A percentile compares a stretch with the other conserved stretches of the same genome.
Conservation (phyloP, 192 early-diverging fungal species). For the Gryganskiella cystojenkinii region DNA sequence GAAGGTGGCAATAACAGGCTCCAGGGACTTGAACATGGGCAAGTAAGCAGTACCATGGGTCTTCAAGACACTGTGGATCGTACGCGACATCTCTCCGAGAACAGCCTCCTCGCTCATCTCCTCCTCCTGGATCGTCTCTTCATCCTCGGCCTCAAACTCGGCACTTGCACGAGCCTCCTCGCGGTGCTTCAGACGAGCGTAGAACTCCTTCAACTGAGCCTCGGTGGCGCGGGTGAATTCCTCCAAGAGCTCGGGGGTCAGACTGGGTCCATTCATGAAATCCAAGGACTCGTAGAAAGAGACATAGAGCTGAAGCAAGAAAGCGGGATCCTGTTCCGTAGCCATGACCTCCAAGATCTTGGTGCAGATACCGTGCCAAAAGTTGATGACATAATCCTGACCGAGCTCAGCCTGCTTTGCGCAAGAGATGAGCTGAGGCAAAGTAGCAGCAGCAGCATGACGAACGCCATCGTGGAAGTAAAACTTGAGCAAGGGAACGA, state of each 20-base stretch:
- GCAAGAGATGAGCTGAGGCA: conserved; percentile 82
- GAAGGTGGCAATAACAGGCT: conserved; percentile 78
- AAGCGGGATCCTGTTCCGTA: conserved; percentile 84
- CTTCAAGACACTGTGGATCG: conserved; percentile 85
- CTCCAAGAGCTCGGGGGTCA: conserved; percentile 74
- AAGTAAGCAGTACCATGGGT: conserved; percentile 78
- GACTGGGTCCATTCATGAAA: conserved; percentile 64
- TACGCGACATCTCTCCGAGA: conserved; percentile 84
- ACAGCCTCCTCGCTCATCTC: conserved; percentile 84
- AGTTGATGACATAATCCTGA: conserved; percentile 63
- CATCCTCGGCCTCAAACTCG: conserved; percentile 94
- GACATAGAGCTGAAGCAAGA: conserved; percentile 80
- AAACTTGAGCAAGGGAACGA: conserved; percentile 93
- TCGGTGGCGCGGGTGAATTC: conserved; percentile 75
- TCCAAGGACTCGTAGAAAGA: conserved; percentile 83
- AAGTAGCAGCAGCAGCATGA: conserved; percentile 82
- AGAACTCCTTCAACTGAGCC: conserved; percentile 81
- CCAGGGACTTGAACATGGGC: conserved; percentile 82
- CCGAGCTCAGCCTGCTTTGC: conserved; percentile 64
- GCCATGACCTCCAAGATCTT: conserved; percentile 84
- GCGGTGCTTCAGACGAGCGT: conserved; percentile 78
- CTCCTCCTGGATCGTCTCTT: conserved; percentile 88
- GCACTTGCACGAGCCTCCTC: conserved; percentile 75
- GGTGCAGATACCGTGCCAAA: conserved; percentile 80
- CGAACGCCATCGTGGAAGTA: conserved; percentile 98